phyloP scores from a whole-genome alignment of 2,329 filamentous ascomycete species.

The Uncinocarpus reesii region DNA sequence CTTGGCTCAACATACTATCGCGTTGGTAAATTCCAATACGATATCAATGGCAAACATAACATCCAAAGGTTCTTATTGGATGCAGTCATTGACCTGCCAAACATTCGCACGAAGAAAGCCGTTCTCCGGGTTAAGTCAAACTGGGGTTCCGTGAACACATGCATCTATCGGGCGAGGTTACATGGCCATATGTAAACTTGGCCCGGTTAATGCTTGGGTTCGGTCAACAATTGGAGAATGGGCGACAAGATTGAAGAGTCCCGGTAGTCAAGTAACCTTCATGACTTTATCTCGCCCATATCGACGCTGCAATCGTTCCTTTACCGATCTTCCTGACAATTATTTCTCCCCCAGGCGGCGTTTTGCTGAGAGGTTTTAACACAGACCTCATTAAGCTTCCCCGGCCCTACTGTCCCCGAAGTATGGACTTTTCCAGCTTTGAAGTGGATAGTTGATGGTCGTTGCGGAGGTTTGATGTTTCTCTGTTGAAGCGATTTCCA shows the following conservation, averaged over 20 bases:
- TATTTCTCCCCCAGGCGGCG: not conserved
- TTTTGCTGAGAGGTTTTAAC: not conserved
- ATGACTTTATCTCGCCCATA: not conserved
- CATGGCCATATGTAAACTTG: slow-evolving; percentile 29
- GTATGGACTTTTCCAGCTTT: not conserved
- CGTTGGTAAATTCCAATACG: slow-evolving; percentile 32
- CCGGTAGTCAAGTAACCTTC: not conserved
- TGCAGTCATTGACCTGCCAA: slow-evolving; percentile 29
- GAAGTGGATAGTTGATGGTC: no score
- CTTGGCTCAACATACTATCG: slow-evolving; percentile 33
- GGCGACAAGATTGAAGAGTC: not conserved
- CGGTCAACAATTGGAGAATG: not conserved
- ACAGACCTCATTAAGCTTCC: not conserved
- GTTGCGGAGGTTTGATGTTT: no score
- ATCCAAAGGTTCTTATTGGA: slow-evolving; percentile 34
- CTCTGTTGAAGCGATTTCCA: no score
- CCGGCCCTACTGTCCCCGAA: not conserved
- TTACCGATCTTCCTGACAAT: not conserved
- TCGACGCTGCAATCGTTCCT: not conserved
- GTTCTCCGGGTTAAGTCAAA: slow-evolving; percentile 36
- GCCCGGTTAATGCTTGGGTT: not conserved
- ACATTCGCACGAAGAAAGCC: slow-evolving; percentile 30
- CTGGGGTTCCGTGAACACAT: slow-evolving; percentile 36
- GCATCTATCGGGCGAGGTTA: slow-evolving; percentile 38
- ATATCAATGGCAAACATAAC: slow-evolving; percentile 27